phyloP scores from a whole-genome alignment of 371 early-diverging fungal species.

The Mucor indicus region DNA sequence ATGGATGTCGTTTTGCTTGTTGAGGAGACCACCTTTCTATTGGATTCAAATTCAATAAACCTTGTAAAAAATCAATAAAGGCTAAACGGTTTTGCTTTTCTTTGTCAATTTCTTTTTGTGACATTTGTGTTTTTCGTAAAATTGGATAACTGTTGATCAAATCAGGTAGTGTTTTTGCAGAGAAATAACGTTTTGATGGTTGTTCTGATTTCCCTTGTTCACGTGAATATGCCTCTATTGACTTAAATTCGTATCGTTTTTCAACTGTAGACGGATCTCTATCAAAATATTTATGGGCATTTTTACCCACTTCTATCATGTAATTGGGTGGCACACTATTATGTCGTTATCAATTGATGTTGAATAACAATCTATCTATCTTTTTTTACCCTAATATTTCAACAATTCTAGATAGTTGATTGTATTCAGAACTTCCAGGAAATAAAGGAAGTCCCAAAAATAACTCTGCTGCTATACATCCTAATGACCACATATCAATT shows the following conservation, averaged over 20 bases:
- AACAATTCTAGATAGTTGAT: conserved; percentile 90
- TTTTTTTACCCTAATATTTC: conserved; percentile 75
- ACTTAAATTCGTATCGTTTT: conserved; percentile 70
- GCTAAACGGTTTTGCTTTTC: conserved; percentile 69
- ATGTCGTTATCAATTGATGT: not conserved
- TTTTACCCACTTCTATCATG: conserved; percentile 92
- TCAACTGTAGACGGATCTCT: conserved; percentile 44
- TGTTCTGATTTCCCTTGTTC: conserved; percentile 79
- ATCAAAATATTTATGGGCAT: conserved; percentile 80
- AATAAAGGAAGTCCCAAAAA: conserved; percentile 91
- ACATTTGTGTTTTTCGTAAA: conserved; percentile 61
- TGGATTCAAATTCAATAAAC: conserved; percentile 87
- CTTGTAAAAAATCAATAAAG: conserved; percentile 89
- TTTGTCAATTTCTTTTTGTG: conserved; percentile 72
- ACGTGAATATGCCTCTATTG: conserved; percentile 75
- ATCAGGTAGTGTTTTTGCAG: conserved; percentile 78
- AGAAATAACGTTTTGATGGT: conserved; percentile 90
- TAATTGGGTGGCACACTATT: conserved; percentile 74
- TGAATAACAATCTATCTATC: not conserved
- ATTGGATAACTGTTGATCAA: conserved; percentile 86
- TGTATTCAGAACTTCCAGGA: conserved; percentile 95
- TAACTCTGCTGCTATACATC: conserved; percentile 97
- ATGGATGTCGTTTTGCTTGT: conserved; percentile 93
- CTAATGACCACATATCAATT: conserved; percentile 99
- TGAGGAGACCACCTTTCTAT: conserved; percentile 94